Evolutionary conservation across 352 stramenopile species (phyloP), one percentile per base, ranked within the genome.

Genomic region (Pythium scleroteichum): DNA sequence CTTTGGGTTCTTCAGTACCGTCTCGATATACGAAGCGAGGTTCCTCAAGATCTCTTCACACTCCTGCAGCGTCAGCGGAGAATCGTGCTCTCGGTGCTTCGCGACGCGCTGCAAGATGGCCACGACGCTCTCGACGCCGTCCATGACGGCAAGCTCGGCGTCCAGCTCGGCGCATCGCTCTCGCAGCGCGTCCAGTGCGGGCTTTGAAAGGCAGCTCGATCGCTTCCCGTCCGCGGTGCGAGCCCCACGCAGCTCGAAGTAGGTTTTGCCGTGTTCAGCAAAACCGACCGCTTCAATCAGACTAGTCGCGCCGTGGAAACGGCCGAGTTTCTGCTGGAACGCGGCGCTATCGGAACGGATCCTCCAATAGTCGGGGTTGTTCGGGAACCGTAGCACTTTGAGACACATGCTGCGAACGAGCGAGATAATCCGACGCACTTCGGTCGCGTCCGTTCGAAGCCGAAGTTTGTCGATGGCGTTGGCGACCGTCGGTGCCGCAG

Each of bases 331-430:
- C 24, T 75, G 69, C 16, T 88, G 68, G 38, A 91, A 91, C 4
- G 72, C 77, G 5, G 59, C 13, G 12, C 62, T 88, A 46, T 89
- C 76, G 0, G 68, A 68, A 26, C 82, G 82, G 33, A 91, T 62
- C 5, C 82, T 62, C 82, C 82, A 91, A 51, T 91, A 91, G 27
- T 88, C 79, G 2, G 77, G 66, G 26, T 91, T 88, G 49, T 91
- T 81, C 2, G 82, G 82, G 46, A 86, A 91, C 4, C 79, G 73
- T 26, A 91, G 54, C 3, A 91, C 72, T 60, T 91, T 89, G 1
- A 88, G 54, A 38, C 79, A 89, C 7, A 91, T 63, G 39, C 71
- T 88, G 3, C 76, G 61, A 2, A 86, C 55, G 1, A 89, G 46
- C 0, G 59, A 57, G 20, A 91, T 73, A 13, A 91, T 76, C 0